Conservation (phyloP, 2,329 filamentous ascomycete species). For the Raffaelea albimanens region DNA sequence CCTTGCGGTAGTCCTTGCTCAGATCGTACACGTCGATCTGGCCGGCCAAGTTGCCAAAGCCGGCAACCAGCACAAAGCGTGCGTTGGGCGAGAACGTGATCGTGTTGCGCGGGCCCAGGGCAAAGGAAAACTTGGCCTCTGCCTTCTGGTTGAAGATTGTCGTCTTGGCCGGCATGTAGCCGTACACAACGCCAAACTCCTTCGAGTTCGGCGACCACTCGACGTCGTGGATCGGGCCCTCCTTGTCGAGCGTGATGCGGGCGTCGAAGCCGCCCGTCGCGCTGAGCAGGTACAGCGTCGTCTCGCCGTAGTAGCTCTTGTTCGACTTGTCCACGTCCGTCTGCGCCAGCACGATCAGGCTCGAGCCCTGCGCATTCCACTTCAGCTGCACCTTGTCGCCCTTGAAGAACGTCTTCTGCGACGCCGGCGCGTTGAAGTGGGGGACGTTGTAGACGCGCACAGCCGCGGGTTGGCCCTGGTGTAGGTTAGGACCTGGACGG, state of each 20-base stretch:
- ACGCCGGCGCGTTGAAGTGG: conserved; percentile 71
- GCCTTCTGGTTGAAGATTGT: conserved; percentile 94
- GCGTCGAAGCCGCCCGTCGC: conserved; percentile 89
- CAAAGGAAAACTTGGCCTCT: conserved; percentile 73
- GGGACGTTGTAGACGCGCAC: conserved; percentile 94
- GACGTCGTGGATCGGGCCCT: conserved; percentile 91
- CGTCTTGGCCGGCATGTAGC: conserved; percentile 98
- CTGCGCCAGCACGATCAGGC: conserved; percentile 87
- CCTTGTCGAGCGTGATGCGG: conserved; percentile 85
- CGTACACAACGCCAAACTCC: conserved; percentile 96
- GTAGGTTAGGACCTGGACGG: conserved; percentile 13
- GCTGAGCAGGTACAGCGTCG: conserved; percentile 89
- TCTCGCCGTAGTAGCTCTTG: conserved; percentile 99
- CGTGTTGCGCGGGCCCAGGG: conserved; percentile 83
- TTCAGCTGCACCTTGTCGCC: conserved; percentile 98
- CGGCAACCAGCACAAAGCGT: conserved; percentile 85
- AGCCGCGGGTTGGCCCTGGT: conserved; percentile 78
- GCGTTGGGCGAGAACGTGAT: conserved; percentile 91
- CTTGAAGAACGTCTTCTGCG: conserved; percentile 99
- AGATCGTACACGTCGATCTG: conserved; percentile 98
- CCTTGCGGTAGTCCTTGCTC: conserved; percentile 85
- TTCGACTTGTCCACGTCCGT: conserved; percentile 97
- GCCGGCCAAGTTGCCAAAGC: conserved; percentile 93
- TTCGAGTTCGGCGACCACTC: conserved; percentile 97
- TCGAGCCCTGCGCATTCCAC: conserved; percentile 91